Evolutionary conservation across 2,329 filamentous ascomycete genomes (phyloP), one percentile per base, ranked within the genome.

Genomic region (Alternaria solani): DNA sequence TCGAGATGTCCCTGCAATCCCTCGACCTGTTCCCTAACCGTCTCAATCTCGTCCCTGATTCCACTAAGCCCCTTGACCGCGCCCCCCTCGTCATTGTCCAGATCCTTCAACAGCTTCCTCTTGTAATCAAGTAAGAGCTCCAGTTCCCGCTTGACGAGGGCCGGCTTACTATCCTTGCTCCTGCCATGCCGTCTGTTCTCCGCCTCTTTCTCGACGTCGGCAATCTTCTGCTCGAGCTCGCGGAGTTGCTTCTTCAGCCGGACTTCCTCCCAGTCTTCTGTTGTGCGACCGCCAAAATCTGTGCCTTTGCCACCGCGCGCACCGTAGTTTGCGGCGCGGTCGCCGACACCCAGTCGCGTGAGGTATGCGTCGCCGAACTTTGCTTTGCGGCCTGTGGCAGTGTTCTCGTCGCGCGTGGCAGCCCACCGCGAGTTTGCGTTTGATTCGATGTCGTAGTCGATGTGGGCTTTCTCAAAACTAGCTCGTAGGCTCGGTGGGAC

Each of bases 281-380:
- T 94, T 62, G 91, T 91, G 76, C 93, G 92, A 38, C 87, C 85
- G 59, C 89, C 91, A 77, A 98, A 98, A 81, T 99, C 94, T 1
- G 95, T 99, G 26, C 95, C 95, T 41, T 90, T 84, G 8, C 46
- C 46, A 20, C 91, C 87, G 75, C 91, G 90, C 7, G 75, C 73
- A 39, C 75, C 74, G 81, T 95, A 94, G 60, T 87, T 89, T 34
- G 68, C 65, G 68, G 90, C 89, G 73, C 94, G 91, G 53, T 88
- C 87, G 20, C 88, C 88, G 6, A 89, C 84, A 7, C 95, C 95
- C 39, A 99, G 85, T 12, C 95, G 89, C 62, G 92, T 96, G 58
- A 99, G 87, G 80, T 98, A 99, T 65, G 96, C 92, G 78, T 99
- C 95, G 67, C 95, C 95, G 75, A 99, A 99, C 81, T 97, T 97